Base-by-base conservation (phyloP, 2,329 filamentous ascomycete species). In the Colletotrichum endophyticum region DNA sequence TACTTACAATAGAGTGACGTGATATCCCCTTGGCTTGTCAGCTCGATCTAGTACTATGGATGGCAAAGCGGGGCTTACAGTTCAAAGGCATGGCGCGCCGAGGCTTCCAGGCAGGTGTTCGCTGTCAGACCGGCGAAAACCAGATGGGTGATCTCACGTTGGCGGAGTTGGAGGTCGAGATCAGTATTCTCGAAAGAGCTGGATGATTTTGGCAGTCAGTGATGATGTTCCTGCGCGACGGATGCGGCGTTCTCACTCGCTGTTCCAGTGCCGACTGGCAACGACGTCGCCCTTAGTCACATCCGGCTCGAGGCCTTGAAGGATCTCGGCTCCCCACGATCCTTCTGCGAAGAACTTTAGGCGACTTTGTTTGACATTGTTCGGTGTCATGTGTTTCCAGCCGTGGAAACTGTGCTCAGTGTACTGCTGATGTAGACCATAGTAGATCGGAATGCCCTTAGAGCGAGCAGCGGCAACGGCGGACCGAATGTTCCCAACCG, bases 1-100 rank as follows among this genome's bases (percentile, higher is more conserved):
- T 59, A 59, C 56, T 59, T 27, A 59, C 56, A 59, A 27, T 9
- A 28, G 6, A 22, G 56, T 59, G 56, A 59, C 56, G 16, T 59
- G 25, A 28, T 59, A 59, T 0, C 56, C 56, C 16, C 56, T 59
- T 6, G 56, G 8, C 22, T 59, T 28, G 1, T 59, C 0, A 59
- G 56, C 22, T 59, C 0, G 0, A 16, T 16, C 0, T 0, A 59
- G 56, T 16, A 2, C 27, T 2, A 28, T 0, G 4, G 22, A 59
- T 0, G 13, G 15, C 6, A 19, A 28, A 8, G 56, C 4, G 27
- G 56, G 56, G 0, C 25, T 25, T 0, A 59, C 56, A 59, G 8
- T 59, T 59, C 56, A 59, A 28, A 59, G 8, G 56, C 56, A 28
- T 59, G 56, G 0, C 56, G 56, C 56, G 56, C 56, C 1, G 56